phyloP scores from a whole-genome alignment of 1,139 yeast species.

The Kluyveromyces marxianus region DNA sequence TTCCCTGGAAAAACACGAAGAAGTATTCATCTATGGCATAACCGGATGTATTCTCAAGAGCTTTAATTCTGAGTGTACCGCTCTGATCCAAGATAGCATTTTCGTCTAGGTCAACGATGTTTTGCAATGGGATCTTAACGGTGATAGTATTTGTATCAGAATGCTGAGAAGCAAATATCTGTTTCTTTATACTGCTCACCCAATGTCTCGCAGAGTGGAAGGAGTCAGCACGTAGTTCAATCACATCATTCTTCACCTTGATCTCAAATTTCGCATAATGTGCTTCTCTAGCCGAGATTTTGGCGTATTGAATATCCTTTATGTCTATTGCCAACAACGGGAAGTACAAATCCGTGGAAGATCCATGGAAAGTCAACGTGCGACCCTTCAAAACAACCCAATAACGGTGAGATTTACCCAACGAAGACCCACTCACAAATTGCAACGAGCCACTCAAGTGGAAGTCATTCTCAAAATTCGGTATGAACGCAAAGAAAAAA shows the following conservation, averaged over 20 bases:
- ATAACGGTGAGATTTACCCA: slow-evolving; percentile 34
- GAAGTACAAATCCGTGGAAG: slow-evolving; percentile 73
- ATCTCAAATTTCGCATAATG: slow-evolving; percentile 38
- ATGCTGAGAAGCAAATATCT: slow-evolving; percentile 67
- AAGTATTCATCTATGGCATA: slow-evolving; percentile 59
- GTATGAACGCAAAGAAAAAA: slow-evolving; percentile 77
- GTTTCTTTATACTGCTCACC: slow-evolving; percentile 68
- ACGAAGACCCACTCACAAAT: slow-evolving; percentile 4
- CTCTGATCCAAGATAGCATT: slow-evolving; percentile 44
- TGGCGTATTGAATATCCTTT: slow-evolving; percentile 43
- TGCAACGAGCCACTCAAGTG: slow-evolving; percentile 29
- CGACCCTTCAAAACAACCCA: slow-evolving; percentile 78
- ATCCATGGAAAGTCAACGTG: slow-evolving; percentile 59
- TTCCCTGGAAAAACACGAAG: slow-evolving; percentile 52
- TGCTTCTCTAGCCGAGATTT: slow-evolving; percentile 10
- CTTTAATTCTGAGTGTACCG: slow-evolving; percentile 39
- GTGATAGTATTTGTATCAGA: slow-evolving; percentile 60
- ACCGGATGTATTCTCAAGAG: slow-evolving; percentile 43
- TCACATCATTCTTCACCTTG: slow-evolving; percentile 50
- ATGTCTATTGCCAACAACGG: slow-evolving; percentile 73
- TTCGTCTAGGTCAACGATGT: slow-evolving; percentile 55
- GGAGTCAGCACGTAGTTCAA: slow-evolving; percentile 68
- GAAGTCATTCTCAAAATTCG: slow-evolving; percentile 34
- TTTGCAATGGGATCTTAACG: slow-evolving; percentile 66
- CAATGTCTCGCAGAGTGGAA: slow-evolving; percentile 68